Evolutionary conservation across 148 eudicot species (phyloP).

Genomic region (Nepenthes mirabilis): DNA sequence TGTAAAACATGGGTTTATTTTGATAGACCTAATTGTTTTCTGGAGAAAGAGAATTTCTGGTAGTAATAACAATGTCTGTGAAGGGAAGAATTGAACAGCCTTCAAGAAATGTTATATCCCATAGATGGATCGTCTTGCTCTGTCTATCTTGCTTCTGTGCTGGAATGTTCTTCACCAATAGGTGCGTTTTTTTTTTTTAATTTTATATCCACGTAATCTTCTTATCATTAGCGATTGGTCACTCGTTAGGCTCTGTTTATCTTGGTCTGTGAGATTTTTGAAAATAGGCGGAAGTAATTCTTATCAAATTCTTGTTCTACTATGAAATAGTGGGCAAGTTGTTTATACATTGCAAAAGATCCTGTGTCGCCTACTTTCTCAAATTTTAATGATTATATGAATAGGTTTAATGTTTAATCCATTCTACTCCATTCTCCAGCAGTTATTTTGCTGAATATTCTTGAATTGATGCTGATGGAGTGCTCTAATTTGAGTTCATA

Average conservation of each 20-base stretch:
- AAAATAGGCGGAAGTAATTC: not conserved
- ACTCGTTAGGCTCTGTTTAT: not conserved
- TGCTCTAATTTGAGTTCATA: too few species aligned
- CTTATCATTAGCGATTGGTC: not conserved
- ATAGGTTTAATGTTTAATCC: too few species aligned
- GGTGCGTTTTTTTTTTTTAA: constrained; percentile 6
- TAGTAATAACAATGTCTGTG: constrained; percentile 9
- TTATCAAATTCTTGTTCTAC: too few species aligned
- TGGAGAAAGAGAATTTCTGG: not conserved
- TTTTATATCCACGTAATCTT: not conserved
- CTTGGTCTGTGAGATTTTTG: not conserved
- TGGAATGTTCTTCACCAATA: constrained; percentile 31
- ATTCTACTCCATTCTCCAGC: too few species aligned
- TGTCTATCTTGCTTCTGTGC: constrained; percentile 28
- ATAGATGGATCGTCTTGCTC: constrained; percentile 24
- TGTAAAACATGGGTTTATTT: too few species aligned
- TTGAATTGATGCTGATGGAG: too few species aligned
- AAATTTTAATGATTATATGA: too few species aligned
- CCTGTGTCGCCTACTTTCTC: too few species aligned
- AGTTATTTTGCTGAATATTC: too few species aligned
- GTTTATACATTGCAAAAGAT: too few species aligned
- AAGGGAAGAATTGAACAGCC: constrained; percentile 11
- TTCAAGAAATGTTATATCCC: constrained; percentile 21
- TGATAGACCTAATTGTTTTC: not conserved
- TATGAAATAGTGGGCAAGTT: too few species aligned